A percentile compares a stretch with the other conserved stretches of the same genome.
Conservation (phyloP, 2,329 filamentous ascomycete species). For the Claviceps paspali region DNA sequence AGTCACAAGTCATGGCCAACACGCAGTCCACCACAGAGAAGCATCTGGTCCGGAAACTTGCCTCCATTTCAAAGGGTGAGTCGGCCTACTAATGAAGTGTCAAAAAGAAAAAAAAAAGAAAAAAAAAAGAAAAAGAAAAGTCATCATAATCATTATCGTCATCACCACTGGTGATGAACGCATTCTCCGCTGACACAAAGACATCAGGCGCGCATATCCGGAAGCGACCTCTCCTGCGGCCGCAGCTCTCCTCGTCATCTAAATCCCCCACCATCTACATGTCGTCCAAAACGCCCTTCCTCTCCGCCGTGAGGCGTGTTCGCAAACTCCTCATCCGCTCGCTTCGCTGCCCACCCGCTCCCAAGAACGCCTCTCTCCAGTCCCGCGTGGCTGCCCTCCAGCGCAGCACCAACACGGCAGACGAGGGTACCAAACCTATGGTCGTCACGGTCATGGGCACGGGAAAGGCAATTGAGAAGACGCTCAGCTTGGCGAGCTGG, state of each 20-base stretch:
- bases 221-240: conserved; percentile 31
- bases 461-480: conserved; percentile 50
- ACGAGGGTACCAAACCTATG: background rate
- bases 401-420: conserved; percentile 16
- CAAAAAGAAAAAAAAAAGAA: background rate
- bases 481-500: conserved; percentile 45
- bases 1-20: background rate
- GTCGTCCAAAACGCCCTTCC: conserved; percentile 48
- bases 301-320: conserved; percentile 50
- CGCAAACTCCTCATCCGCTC: conserved; percentile 45
- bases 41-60: conserved; percentile 1
- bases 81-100: background rate
- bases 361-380: conserved; percentile 29
- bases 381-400: conserved; percentile 29
- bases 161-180: no score
- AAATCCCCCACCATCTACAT: conserved; percentile 45
- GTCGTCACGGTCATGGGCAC: conserved; percentile 47
- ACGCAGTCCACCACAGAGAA: background rate
- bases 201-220: conserved; percentile 30
- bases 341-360: conserved; percentile 28
- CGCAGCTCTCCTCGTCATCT: conserved; percentile 25
- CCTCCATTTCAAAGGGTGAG: conserved; percentile 4
- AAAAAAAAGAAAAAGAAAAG: background rate
- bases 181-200: no score
- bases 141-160: no score